These are phyloP conservation scores for Penicillium paxilli DNA, from an alignment of 495 filamentous ascomycete species.

Conservation along the genomic window DNA sequence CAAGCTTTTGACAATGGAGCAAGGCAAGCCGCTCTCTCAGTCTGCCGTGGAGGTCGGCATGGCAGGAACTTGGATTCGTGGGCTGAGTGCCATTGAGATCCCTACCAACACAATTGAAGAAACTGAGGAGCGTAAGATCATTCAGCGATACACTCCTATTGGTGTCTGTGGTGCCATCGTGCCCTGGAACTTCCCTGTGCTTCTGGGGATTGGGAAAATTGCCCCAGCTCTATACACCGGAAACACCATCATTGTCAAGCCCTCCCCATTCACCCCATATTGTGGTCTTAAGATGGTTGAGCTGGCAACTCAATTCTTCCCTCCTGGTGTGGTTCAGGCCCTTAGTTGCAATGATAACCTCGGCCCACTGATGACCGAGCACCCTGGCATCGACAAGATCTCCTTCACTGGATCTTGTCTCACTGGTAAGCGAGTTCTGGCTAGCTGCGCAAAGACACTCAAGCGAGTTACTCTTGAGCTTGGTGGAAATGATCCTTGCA, in stretches of 20 bases:
- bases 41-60: constrained; percentile 25
- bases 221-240: constrained; percentile 57
- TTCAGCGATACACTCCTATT: constrained; percentile 47
- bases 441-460: constrained; percentile 56
- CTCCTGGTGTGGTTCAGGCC: constrained; percentile 65
- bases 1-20: constrained; percentile 53
- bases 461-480: constrained; percentile 63
- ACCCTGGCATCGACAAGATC: constrained; percentile 65
- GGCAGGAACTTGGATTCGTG: constrained; percentile 23
- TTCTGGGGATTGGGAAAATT: constrained; percentile 56
- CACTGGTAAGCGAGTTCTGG: constrained; percentile 65
- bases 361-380: constrained; percentile 56
- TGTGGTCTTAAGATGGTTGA: constrained; percentile 63
- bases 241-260: constrained; percentile 61
- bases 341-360: constrained; percentile 66
- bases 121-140: constrained; percentile 40
- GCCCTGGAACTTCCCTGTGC: constrained; percentile 64
- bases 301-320: constrained; percentile 59
- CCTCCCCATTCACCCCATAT: constrained; percentile 68
- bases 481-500: constrained; percentile 69
- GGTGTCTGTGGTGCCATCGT: constrained; percentile 53
- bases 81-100: constrained; percentile 22
- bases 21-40: constrained; percentile 53
- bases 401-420: constrained; percentile 65
- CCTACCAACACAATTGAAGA: constrained; percentile 43